phyloP scores from a whole-genome alignment of 495 filamentous ascomycete genomes.

The Aspergillus kassunensis region DNA sequence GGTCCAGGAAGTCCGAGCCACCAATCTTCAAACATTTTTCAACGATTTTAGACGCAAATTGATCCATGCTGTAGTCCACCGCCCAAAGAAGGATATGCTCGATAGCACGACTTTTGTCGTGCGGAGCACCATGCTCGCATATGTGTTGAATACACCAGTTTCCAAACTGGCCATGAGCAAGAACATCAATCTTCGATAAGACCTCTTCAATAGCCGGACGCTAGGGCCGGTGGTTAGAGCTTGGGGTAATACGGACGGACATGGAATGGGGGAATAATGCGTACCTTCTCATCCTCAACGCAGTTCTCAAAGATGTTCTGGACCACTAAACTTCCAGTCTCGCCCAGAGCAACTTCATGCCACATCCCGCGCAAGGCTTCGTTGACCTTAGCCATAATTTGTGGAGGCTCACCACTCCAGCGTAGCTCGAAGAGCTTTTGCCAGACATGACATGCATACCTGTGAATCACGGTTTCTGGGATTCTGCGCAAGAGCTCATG shows the following conservation, averaged over 20 bases:
- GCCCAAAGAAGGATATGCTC: constrained; percentile 92
- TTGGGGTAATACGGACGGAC: neutral
- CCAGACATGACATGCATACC: constrained; percentile 98
- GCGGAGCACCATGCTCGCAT: constrained; percentile 91
- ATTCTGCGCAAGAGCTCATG: constrained; percentile 93
- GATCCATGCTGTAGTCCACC: constrained; percentile 97
- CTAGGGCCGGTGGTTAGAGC: constrained; percentile 48
- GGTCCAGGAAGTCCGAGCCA: constrained; percentile 81
- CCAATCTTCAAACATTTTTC: constrained; percentile 99
- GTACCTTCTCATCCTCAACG: constrained; percentile 95
- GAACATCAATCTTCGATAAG: constrained; percentile 85
- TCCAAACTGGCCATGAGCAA: constrained; percentile 97
- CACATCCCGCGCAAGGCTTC: constrained; percentile 94
- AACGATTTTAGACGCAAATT: constrained; percentile 98
- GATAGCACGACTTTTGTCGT: constrained; percentile 86
- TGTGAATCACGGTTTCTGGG: constrained; percentile 95
- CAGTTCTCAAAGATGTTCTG: constrained; percentile 99
- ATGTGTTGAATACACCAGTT: constrained; percentile 99
- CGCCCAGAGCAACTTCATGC: constrained; percentile 95
- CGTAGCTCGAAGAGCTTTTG: constrained; percentile 99
- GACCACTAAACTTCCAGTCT: constrained; percentile 95
- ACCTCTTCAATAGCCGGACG: constrained; percentile 97
- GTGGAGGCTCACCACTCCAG: constrained; percentile 90
- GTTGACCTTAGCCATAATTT: constrained; percentile 98
- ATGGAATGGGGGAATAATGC: neutral